Evolutionary conservation across 768 basidiomycete species (phyloP).

Genomic region (Glaciozyma antarctica): DNA sequence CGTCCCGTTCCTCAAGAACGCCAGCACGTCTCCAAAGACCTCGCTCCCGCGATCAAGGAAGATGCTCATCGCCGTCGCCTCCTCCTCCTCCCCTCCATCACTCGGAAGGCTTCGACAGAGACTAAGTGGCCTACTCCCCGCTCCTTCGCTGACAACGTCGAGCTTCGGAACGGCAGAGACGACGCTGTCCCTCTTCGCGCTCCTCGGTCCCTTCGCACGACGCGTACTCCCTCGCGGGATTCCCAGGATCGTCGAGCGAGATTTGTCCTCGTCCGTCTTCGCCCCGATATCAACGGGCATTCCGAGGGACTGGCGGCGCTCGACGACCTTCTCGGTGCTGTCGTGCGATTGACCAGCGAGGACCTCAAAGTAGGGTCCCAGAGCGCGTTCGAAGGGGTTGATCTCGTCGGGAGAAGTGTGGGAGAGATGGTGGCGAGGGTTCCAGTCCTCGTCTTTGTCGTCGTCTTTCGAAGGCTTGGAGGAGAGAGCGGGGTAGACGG

Average conservation of each 20-base stretch:
- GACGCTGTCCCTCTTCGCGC: neutral
- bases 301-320: neutral
- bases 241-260: neutral
- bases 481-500: neutral
- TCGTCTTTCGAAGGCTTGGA: neutral
- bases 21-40: neutral
- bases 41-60: neutral
- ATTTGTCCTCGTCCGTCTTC: neutral
- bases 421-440: too few species aligned
- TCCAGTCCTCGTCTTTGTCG: neutral
- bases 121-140: neutral
- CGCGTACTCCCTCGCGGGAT: neutral
- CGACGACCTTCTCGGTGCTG: neutral
- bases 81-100: neutral
- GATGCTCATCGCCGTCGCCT: neutral
- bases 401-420: neutral
- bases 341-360: neutral
- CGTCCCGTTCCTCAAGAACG: neutral
- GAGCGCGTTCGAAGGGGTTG: neutral
- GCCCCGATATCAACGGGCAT: neutral
- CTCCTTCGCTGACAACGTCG: neutral
- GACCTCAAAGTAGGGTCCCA: neutral
- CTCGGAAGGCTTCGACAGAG: neutral
- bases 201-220: neutral
- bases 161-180: neutral